phyloP scores from a whole-genome alignment of 1,284 basidiomycete species.

The Papiliotrema nemorosa region DNA sequence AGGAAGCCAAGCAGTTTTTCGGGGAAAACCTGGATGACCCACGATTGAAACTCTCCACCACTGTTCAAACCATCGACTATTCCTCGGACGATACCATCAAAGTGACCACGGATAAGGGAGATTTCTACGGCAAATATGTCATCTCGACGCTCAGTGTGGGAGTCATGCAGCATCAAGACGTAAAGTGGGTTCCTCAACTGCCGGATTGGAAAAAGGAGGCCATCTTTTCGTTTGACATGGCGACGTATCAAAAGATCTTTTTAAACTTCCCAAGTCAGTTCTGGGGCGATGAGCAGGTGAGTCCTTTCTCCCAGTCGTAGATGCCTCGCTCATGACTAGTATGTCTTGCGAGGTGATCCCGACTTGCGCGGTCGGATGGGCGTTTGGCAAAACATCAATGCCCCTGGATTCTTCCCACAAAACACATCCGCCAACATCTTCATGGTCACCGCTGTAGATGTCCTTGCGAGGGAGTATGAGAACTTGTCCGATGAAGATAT shows the following conservation, averaged over 20 bases:
- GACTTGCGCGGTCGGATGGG: slow-evolving; percentile 62
- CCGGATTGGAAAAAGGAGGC: slow-evolving; percentile 66
- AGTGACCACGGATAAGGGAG: slow-evolving; percentile 52
- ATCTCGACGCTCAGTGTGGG: slow-evolving; percentile 61
- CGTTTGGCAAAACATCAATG: slow-evolving; percentile 67
- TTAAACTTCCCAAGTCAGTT: slow-evolving; percentile 63
- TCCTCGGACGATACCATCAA: slow-evolving; percentile 48
- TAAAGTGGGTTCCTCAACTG: slow-evolving; percentile 57
- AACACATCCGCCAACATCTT: slow-evolving; percentile 48
- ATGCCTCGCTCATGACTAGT: slow-evolving; percentile 45
- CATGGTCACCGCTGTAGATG: slow-evolving; percentile 63
- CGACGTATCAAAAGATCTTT: slow-evolving; percentile 68
- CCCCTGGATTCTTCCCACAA: slow-evolving; percentile 59
- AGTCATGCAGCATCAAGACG: slow-evolving; percentile 60
- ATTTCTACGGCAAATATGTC: slow-evolving; percentile 55
- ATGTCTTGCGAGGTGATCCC: slow-evolving; percentile 61
- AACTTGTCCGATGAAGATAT: slow-evolving; percentile 54
- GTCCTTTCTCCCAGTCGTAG: background rate
- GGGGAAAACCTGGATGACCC: slow-evolving; percentile 53
- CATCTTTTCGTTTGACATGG: slow-evolving; percentile 63
- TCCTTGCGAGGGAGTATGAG: slow-evolving; percentile 56
- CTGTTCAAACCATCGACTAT: slow-evolving; percentile 56
- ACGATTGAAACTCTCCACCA: slow-evolving; percentile 57
- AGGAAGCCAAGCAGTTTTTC: slow-evolving; percentile 60
- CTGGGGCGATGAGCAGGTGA: slow-evolving; percentile 66